Evolutionary conservation across 1,139 yeast genomes (phyloP).

Genomic region (Wickerhamiella infanticola): DNA sequence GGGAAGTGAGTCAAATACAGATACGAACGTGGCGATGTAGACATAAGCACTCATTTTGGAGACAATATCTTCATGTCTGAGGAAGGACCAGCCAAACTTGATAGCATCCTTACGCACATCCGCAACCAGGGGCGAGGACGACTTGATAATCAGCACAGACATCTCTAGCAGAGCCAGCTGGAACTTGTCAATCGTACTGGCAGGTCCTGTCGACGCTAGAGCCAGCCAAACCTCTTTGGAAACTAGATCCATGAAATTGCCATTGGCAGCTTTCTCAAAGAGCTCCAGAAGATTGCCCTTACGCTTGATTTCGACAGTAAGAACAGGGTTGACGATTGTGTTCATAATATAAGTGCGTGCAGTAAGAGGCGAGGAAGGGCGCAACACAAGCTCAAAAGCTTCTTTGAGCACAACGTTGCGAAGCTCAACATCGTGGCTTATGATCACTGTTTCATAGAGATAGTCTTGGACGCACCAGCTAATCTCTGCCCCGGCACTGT

Average conservation of each 20-base stretch:
- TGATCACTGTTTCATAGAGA: conserved; percentile 40
- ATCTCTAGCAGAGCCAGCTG: conserved; percentile 68
- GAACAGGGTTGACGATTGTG: conserved; percentile 42
- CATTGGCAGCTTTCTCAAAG: conserved; percentile 23
- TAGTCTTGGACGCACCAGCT: conserved; percentile 39
- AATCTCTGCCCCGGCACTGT: conserved; percentile 29
- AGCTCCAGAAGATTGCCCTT: conserved; percentile 37
- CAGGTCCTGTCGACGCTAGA: conserved; percentile 8
- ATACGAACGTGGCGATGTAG: conserved; percentile 71
- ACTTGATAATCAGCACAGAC: conserved; percentile 60
- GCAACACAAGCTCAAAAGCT: conserved; percentile 35
- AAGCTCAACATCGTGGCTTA: conserved; percentile 32
- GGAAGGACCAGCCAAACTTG: conserved; percentile 88
- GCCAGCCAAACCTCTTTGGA: conserved; percentile 62
- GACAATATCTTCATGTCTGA: conserved; percentile 75
- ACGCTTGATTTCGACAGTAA: conserved; percentile 45
- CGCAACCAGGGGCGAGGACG: conserved; percentile 44
- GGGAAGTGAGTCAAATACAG: conserved; percentile 78
- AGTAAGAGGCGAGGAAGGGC: not conserved
- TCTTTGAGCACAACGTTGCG: conserved; percentile 39
- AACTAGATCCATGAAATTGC: conserved; percentile 45
- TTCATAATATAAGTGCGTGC: conserved; percentile 1
- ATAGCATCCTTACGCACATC: conserved; percentile 74
- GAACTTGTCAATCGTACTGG: conserved; percentile 23
- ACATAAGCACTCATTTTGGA: conserved; percentile 91